Base-by-base conservation (phyloP, 495 filamentous ascomycete species). In the Lophiotrema nucula region DNA sequence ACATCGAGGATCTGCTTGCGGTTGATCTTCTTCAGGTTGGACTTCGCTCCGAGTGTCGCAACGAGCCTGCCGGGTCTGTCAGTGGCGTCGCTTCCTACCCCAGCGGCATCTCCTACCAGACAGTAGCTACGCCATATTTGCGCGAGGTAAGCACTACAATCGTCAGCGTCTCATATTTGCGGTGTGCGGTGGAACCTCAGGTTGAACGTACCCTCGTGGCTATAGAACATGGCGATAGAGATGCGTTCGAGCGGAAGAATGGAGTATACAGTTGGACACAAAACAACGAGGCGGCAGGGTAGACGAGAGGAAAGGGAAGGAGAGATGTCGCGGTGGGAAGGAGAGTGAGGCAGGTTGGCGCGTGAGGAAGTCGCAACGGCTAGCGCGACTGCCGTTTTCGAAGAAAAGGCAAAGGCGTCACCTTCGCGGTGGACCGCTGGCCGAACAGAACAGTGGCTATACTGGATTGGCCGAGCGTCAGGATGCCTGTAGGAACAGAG, bases 1-100 rank as follows among this genome's bases (percentile, higher is more conserved):
- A 98, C 93, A 11, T 89, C 84, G 39, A 89, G 80, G 56, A 98
- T 96, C 11, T 88, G 86, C 69, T 92, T 96, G n/a, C 87, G 81
- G 28, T 84, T 88, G 47, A 98, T 78, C 67, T 84, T 89, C 63
- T 80, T 84, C 23, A 83, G 77, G n/a, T 78, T 79, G 4, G 85
- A 87, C 55, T 83, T 86, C 6, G 89, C 83, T 19, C 88, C 88
- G 1, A 96, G 79, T 1, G 93, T 98, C 46, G 93, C 95, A 27
- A 96, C 87, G 6, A 98, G 80, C 93, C 92, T 96, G 60, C 23
- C 27, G 21, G 47, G 12, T 24, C 5, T 19, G 18, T 52, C 41
- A 57, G 48, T n/a, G n/a, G n/a, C n/a, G n/a, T n/a, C n/a, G n/a
- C n/a, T n/a, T n/a, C n/a, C n/a, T n/a, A n/a, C n/a, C n/a, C n/a